A percentile compares a stretch with the other conserved stretches of the same genome.
Conservation (phyloP, 768 basidiomycete genomes). For the Tylopilus balloui region DNA sequence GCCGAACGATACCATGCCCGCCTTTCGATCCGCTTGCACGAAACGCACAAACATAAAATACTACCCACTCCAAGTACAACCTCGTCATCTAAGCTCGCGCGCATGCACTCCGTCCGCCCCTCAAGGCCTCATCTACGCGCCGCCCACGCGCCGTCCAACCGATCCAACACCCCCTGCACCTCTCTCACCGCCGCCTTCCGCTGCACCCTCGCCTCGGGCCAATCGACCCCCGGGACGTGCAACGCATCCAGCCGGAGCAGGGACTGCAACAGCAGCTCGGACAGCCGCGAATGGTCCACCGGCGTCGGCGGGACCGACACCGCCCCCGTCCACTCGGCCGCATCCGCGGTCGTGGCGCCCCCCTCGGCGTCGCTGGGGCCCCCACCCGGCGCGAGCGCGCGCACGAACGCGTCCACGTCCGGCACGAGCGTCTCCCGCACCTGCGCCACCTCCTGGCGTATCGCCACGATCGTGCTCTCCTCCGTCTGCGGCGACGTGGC, state of each 20-base stretch:
- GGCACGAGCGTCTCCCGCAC: conserved; percentile 55
- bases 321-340: background rate
- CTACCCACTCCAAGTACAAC: background rate
- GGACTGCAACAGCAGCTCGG: conserved; percentile 82
- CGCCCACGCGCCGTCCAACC: conserved; percentile 69
- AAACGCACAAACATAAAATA: background rate
- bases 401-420: conserved; percentile 53
- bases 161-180: conserved; percentile 79
- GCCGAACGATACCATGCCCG: too few relatives aligned
- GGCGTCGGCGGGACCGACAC: conserved; percentile 8
- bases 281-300: conserved; percentile 54
- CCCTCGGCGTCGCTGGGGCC: background rate
- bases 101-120: too few relatives aligned
- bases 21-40: too few relatives aligned
- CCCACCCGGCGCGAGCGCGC: conserved; percentile 19
- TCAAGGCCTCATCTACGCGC: conserved; percentile 12
- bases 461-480: conserved; percentile 31
- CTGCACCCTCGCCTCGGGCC: conserved; percentile 73
- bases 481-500: conserved; percentile 33
- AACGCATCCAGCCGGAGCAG: conserved; percentile 84
- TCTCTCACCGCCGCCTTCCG: conserved; percentile 84
- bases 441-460: conserved; percentile 39
- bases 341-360: background rate
- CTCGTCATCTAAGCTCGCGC: background rate
- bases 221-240: conserved; percentile 57